Evolutionary conservation across 345 rosid genomes (phyloP).

Genomic region (Conringia planisiliqua): DNA sequence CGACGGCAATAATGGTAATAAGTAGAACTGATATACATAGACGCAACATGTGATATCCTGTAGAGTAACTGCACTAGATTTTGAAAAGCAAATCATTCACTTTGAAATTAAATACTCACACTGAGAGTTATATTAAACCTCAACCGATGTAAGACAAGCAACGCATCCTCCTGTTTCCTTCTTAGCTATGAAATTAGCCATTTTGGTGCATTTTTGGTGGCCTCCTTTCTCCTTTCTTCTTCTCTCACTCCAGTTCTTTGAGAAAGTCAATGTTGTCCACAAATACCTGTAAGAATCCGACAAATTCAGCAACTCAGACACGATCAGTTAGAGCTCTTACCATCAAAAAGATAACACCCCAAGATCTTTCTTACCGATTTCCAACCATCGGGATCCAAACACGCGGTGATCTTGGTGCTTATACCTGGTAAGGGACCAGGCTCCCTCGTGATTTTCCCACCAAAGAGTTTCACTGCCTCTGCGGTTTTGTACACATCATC

Average conservation of each 20-base stretch:
- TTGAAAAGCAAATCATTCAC: conserved; percentile 3
- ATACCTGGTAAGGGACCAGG: conserved; percentile 98
- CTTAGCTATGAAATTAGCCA: conserved; percentile 2
- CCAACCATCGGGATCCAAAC: conserved; percentile 99
- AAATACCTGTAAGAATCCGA: conserved; percentile 52
- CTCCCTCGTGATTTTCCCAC: conserved; percentile 88
- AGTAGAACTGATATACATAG: conserved; percentile 20
- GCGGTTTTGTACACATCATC: conserved; percentile 96
- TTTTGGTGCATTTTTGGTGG: conserved; percentile 1
- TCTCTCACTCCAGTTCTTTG: conserved; percentile 80
- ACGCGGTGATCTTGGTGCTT: conserved; percentile 90
- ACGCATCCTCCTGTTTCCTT: background rate
- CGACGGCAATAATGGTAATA: background rate
- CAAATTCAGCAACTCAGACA: background rate
- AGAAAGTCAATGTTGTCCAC: conserved; percentile 87
- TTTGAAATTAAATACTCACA: background rate
- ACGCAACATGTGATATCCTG: background rate
- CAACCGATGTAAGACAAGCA: conserved; percentile 18
- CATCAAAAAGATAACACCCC: background rate
- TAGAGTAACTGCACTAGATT: conserved; percentile 20
- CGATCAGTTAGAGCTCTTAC: background rate
- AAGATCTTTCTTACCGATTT: conserved; percentile 68
- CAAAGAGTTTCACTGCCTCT: conserved; percentile 72
- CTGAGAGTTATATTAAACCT: background rate
- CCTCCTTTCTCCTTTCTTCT: conserved; percentile 11